A percentile compares a stretch with the other conserved stretches of the same genome.
phyloP scores from a whole-genome alignment of 176 grass and related monocot genomes.

The Thinopyrum elongatum region DNA sequence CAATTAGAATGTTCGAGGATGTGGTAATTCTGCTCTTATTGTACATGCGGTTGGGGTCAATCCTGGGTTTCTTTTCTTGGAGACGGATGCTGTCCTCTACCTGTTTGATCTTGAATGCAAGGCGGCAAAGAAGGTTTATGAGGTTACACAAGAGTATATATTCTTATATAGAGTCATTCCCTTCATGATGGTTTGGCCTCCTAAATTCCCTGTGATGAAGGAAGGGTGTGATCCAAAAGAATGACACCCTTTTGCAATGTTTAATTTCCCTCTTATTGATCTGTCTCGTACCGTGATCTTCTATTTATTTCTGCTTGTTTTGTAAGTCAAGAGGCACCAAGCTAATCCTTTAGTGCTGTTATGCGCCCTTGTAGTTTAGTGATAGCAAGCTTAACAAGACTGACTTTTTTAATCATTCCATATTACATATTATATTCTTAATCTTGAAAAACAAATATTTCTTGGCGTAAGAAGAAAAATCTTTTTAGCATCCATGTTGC shows the following conservation, averaged over 20 bases:
- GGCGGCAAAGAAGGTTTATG: background rate
- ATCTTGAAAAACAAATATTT: too few species aligned
- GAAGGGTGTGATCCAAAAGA: background rate
- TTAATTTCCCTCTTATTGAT: background rate
- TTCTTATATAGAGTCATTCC: background rate
- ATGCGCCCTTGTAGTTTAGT: too few species aligned
- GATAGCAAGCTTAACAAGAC: too few species aligned
- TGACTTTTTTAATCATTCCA: too few species aligned
- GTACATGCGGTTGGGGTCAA: background rate
- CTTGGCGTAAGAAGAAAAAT: too few species aligned
- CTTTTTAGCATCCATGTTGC: too few species aligned
- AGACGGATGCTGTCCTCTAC: background rate
- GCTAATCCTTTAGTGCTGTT: too few species aligned
- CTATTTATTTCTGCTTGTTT: too few species aligned
- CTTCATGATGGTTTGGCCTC: slow-evolving; percentile 1
- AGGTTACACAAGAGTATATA: background rate
- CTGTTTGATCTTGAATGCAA: background rate
- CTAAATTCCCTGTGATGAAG: background rate
- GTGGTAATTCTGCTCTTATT: background rate
- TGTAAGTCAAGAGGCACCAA: too few species aligned
- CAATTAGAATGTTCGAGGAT: background rate
- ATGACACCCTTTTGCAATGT: background rate
- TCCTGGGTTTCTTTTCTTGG: background rate
- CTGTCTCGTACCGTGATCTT: background rate
- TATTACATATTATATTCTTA: too few species aligned